Conservation (phyloP, 2,329 filamentous ascomycete genomes). For the Parastagonospora avenae region DNA sequence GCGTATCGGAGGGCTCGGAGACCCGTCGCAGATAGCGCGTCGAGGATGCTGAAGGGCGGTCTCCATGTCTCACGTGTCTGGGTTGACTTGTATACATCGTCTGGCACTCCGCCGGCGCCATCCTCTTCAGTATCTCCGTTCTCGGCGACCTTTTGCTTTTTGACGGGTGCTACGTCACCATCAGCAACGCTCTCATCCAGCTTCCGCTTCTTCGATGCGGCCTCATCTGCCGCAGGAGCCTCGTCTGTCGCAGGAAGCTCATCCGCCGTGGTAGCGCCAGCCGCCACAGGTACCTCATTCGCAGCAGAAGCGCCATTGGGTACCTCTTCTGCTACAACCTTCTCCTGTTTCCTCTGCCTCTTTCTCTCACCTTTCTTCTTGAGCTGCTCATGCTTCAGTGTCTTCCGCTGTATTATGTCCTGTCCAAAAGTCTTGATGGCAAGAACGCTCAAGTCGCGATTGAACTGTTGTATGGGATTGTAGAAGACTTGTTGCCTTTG, state of each 20-base stretch:
- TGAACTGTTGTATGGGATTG: slow-evolving; percentile 99
- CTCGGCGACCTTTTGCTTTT: slow-evolving; percentile 34
- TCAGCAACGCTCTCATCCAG: slow-evolving; percentile 11
- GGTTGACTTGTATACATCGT: slow-evolving; percentile 1
- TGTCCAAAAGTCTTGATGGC: slow-evolving; percentile 89
- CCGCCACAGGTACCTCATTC: slow-evolving; percentile 9
- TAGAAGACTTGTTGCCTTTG: slow-evolving; percentile 85
- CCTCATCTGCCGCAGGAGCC: slow-evolving; percentile 8
- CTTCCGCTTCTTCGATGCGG: slow-evolving; percentile 30
- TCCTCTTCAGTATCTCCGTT: slow-evolving; percentile 15
- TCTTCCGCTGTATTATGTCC: slow-evolving; percentile 60
- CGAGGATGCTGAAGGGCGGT: slow-evolving; percentile 68
- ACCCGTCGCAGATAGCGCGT: slow-evolving; percentile 92
- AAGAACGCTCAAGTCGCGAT: slow-evolving; percentile 90
- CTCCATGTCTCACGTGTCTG: slow-evolving; percentile 23
- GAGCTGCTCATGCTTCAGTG: slow-evolving; percentile 50
- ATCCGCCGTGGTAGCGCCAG: no score
- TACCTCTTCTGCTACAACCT: slow-evolving; percentile 7
- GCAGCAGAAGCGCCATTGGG: not conserved
- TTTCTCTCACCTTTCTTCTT: slow-evolving; percentile 37
- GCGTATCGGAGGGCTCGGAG: slow-evolving; percentile 90
- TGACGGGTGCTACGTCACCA: slow-evolving; percentile 18
- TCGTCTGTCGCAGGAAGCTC: not conserved
- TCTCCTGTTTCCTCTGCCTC: slow-evolving; percentile 24
- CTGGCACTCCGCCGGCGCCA: not conserved